phyloP scores from a whole-genome alignment of 129 eudicot species.

The Artemisia argyi region DNA sequence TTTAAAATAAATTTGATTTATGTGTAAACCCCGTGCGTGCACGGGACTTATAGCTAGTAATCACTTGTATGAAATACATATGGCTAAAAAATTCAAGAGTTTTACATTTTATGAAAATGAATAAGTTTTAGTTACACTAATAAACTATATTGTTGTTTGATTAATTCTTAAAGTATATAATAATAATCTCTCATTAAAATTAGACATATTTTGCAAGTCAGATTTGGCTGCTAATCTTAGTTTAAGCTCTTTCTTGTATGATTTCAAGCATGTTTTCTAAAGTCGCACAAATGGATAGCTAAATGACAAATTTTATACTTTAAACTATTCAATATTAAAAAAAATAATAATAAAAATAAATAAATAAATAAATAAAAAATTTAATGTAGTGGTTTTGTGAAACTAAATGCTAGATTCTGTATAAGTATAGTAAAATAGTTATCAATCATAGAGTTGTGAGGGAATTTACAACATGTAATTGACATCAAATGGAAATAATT shows the following conservation, averaged over 20 bases:
- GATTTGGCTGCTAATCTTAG: slow-evolving; percentile 3
- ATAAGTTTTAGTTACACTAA: neutral
- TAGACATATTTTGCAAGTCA: neutral
- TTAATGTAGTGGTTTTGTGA: neutral
- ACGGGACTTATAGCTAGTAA: too few relatives aligned
- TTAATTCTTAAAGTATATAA: too few relatives aligned
- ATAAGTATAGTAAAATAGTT: slow-evolving; percentile 2
- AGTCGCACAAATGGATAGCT: neutral
- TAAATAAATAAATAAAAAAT: too few relatives aligned
- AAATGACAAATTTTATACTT: slow-evolving; percentile 13
- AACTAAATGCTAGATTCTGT: slow-evolving; percentile 2
- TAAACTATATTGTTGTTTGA: neutral
- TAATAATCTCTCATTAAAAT: too few relatives aligned
- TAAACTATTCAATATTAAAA: neutral
- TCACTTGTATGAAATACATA: too few relatives aligned
- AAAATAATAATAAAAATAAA: too few relatives aligned
- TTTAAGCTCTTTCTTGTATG: neutral
- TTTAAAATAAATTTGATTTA: too few relatives aligned
- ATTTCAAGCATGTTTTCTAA: slow-evolving; percentile 4
- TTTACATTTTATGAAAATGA: too few relatives aligned
- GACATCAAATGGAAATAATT: slow-evolving; percentile 22
- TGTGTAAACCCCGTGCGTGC: too few relatives aligned
- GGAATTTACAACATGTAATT: slow-evolving; percentile 16
- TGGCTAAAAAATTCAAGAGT: too few relatives aligned
- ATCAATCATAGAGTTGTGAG: slow-evolving; percentile 18